Conservation (phyloP, 345 rosid genomes). For the Boechera stricta region DNA sequence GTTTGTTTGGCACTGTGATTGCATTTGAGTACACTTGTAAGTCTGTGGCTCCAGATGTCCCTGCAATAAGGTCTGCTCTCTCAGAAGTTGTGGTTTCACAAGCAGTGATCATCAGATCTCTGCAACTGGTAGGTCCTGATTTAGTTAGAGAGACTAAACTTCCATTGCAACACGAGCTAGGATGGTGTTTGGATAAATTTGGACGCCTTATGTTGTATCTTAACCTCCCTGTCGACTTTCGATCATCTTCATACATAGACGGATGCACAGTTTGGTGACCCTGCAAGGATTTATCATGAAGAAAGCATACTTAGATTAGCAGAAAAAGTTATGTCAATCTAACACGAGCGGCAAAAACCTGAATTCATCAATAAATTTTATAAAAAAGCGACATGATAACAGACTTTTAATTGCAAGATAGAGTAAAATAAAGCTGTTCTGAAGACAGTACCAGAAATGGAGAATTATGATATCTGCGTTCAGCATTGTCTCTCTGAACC, state of each 20-base stretch:
- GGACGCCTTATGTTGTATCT: conserved; percentile 46
- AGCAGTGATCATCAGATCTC: neutral
- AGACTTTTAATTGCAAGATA: neutral
- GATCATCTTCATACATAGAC: conserved; percentile 57
- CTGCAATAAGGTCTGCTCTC: conserved; percentile 6
- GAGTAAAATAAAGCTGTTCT: neutral
- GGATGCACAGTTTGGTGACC: conserved; percentile 56
- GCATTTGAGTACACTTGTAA: conserved; percentile 25
- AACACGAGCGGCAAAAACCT: neutral
- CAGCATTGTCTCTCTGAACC: conserved; percentile 39
- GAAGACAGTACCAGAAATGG: conserved; percentile 42
- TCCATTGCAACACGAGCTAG: conserved; percentile 48
- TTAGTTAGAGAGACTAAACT: conserved; percentile 42
- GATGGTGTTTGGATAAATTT: conserved; percentile 28
- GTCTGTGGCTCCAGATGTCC: conserved; percentile 24
- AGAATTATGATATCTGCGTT: conserved; percentile 22
- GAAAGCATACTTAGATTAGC: neutral
- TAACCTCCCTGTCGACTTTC: conserved; percentile 46
- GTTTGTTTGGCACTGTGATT: conserved; percentile 19
- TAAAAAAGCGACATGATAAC: neutral
- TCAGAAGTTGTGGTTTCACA: neutral
- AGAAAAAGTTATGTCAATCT: neutral
- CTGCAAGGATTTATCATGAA: conserved; percentile 48
- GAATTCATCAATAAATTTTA: neutral
- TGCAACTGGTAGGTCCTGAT: conserved; percentile 15